Evolutionary conservation across 2,329 filamentous ascomycete species (phyloP).

Genomic region (Chaetomiaceae sp.): DNA sequence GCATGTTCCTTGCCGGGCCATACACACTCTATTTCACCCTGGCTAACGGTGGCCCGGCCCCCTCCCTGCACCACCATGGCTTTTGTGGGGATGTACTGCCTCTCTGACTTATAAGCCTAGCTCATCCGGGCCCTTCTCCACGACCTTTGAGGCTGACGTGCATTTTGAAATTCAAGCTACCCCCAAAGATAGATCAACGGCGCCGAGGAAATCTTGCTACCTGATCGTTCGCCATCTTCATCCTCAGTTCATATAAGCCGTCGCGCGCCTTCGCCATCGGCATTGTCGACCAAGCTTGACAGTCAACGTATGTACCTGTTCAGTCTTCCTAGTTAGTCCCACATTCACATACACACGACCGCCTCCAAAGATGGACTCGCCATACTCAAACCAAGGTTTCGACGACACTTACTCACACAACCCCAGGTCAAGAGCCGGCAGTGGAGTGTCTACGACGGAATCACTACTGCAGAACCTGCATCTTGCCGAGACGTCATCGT

Average conservation of each 20-base stretch:
- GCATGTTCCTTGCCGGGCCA: slow-evolving; percentile 22
- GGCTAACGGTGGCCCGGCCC: slow-evolving; percentile 12
- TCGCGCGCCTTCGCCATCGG: slow-evolving; percentile 5
- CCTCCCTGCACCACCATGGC: slow-evolving; percentile 18
- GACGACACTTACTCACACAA: slow-evolving; percentile 28
- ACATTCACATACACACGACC: not conserved
- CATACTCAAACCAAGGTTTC: slow-evolving; percentile 19
- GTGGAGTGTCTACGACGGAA: slow-evolving; percentile 25
- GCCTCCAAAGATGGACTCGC: slow-evolving; percentile 23
- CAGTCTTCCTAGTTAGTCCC: slow-evolving; percentile 11
- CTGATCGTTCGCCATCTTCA: slow-evolving; percentile 20
- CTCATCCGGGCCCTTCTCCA: slow-evolving; percentile 24
- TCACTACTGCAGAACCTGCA: slow-evolving; percentile 24
- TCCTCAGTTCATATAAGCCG: slow-evolving; percentile 23
- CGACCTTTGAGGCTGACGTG: slow-evolving; percentile 27
- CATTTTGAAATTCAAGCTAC: slow-evolving; percentile 19
- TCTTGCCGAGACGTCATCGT: slow-evolving; percentile 23
- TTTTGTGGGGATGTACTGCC: slow-evolving; percentile 28
- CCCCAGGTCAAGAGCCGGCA: slow-evolving; percentile 26
- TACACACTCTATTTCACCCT: slow-evolving; percentile 20
- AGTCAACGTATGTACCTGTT: slow-evolving; percentile 26
- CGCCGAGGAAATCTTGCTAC: slow-evolving; percentile 24
- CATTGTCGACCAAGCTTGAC: slow-evolving; percentile 8
- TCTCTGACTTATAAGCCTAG: slow-evolving; percentile 25
- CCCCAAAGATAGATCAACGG: slow-evolving; percentile 28